Conservation (phyloP, 495 filamentous ascomycete genomes). For the Podospora bellae-mahoneyi region DNA sequence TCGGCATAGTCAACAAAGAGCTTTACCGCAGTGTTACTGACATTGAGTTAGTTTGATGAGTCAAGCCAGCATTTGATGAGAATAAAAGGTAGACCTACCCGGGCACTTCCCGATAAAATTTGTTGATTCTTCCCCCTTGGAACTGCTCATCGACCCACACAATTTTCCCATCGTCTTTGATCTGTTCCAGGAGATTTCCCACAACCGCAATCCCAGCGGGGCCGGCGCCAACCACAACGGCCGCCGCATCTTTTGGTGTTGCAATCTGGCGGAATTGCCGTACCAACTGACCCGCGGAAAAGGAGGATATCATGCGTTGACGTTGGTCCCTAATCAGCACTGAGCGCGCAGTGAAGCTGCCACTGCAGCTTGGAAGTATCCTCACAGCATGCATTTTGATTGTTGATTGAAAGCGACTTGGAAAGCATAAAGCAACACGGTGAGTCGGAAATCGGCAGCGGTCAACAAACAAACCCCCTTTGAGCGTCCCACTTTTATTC, state of each 20-base stretch:
- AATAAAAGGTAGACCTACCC: constrained; percentile 14
- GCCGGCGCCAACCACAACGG: constrained; percentile 27
- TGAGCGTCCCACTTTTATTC: not conserved
- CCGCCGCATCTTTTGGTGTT: constrained; percentile 2
- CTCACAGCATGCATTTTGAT: not conserved
- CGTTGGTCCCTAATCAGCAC: not conserved
- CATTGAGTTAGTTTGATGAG: not conserved
- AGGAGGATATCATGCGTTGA: not conserved
- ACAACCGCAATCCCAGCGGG: constrained; percentile 30
- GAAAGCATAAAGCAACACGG: not conserved
- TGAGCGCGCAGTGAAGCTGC: not conserved
- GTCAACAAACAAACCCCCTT: not conserved
- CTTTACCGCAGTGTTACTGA: constrained; percentile 24
- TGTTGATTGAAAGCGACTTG: not conserved
- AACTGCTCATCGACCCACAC: constrained; percentile 26
- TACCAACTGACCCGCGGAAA: not conserved
- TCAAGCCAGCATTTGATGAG: not conserved
- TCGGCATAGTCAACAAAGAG: constrained; percentile 23
- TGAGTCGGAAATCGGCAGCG: not conserved
- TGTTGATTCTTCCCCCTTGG: constrained; percentile 19
- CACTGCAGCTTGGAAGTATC: not conserved
- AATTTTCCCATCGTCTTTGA: constrained; percentile 16
- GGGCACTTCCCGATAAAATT: constrained; percentile 20
- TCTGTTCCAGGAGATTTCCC: constrained; percentile 23
- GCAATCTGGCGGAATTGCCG: not conserved